phyloP scores from a whole-genome alignment of 1,284 basidiomycete genomes.

The Fomitopsis betulina region DNA sequence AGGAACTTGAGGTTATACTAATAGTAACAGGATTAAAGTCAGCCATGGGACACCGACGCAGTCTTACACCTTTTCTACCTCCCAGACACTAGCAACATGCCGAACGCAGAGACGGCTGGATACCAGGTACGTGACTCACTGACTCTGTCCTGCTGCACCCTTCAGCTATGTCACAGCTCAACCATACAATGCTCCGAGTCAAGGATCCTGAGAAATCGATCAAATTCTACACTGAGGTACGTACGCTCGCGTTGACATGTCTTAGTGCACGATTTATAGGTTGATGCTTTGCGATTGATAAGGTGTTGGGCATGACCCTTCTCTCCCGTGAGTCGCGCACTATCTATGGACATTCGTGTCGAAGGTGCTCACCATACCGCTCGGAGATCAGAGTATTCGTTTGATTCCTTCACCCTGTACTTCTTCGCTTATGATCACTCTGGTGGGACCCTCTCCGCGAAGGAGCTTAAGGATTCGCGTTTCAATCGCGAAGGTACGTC shows the following conservation, averaged over 20 bases:
- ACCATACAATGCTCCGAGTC: constrained; percentile 87
- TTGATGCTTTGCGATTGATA: background rate
- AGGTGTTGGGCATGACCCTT: constrained; percentile 84
- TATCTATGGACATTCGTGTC: background rate
- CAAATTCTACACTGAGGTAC: constrained; percentile 67
- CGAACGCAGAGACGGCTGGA: constrained; percentile 8
- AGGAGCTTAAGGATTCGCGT: constrained; percentile 22
- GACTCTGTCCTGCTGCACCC: background rate
- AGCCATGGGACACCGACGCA: background rate
- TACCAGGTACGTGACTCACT: constrained; percentile 4
- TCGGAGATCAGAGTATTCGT: constrained; percentile 37
- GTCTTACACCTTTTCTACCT: background rate
- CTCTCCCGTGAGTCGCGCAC: constrained; percentile 52
- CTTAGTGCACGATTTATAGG: background rate
- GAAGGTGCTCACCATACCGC: constrained; percentile 2
- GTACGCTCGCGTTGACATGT: constrained; percentile 6
- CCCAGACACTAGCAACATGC: background rate
- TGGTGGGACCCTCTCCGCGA: constrained; percentile 38
- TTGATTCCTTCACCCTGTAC: constrained; percentile 68
- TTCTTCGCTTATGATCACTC: constrained; percentile 74
- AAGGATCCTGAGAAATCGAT: constrained; percentile 81
- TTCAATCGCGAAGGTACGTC: constrained; percentile 61
- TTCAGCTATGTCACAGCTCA: constrained; percentile 47
- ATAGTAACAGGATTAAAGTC: background rate
- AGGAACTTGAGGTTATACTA: background rate